Evolutionary conservation across 768 basidiomycete genomes (phyloP).

Genomic region (Xerocomellus amylosporus): DNA sequence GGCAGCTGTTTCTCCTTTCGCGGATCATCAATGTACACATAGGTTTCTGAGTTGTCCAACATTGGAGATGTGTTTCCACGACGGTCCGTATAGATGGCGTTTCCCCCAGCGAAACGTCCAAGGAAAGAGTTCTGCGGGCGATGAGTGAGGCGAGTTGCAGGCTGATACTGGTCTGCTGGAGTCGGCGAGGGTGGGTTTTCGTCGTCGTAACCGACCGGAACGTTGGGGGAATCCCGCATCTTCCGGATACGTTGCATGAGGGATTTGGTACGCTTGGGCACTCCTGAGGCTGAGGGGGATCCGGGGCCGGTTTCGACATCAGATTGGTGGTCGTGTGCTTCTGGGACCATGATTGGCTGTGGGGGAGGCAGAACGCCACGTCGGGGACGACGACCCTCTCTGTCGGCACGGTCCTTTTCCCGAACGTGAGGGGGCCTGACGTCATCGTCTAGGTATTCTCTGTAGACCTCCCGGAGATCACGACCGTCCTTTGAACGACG

Average conservation of each 20-base stretch:
- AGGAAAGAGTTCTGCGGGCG: slow-evolving; percentile 72
- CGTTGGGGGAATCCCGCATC: slow-evolving; percentile 84
- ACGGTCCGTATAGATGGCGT: slow-evolving; percentile 29
- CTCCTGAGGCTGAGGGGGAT: slow-evolving; percentile 42
- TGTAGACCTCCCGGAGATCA: slow-evolving; percentile 47
- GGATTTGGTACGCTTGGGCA: slow-evolving; percentile 73
- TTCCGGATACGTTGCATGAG: slow-evolving; percentile 86
- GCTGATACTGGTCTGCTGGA: slow-evolving; percentile 30
- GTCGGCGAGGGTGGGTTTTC: slow-evolving; percentile 47
- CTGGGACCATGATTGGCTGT: slow-evolving; percentile 78
- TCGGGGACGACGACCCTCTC: slow-evolving; percentile 36
- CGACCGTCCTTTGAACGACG: slow-evolving; percentile 48
- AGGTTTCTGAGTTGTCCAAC: slow-evolving; percentile 46
- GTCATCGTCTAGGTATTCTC: slow-evolving; percentile 43
- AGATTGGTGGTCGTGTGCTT: slow-evolving; percentile 45
- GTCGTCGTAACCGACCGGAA: slow-evolving; percentile 57
- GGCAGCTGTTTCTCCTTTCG: slow-evolving; percentile 55
- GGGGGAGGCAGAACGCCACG: slow-evolving; percentile 71
- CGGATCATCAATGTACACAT: slow-evolving; percentile 59
- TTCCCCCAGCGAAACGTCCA: slow-evolving; percentile 58
- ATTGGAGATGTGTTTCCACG: slow-evolving; percentile 36
- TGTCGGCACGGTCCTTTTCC: slow-evolving; percentile 36
- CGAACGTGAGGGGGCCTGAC: slow-evolving; percentile 25
- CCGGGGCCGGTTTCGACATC: slow-evolving; percentile 37
- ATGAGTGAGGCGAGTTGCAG: slow-evolving; percentile 56